Evolutionary conservation across 1,284 basidiomycete species (phyloP).

Genomic region (Prillingera fragicola): DNA sequence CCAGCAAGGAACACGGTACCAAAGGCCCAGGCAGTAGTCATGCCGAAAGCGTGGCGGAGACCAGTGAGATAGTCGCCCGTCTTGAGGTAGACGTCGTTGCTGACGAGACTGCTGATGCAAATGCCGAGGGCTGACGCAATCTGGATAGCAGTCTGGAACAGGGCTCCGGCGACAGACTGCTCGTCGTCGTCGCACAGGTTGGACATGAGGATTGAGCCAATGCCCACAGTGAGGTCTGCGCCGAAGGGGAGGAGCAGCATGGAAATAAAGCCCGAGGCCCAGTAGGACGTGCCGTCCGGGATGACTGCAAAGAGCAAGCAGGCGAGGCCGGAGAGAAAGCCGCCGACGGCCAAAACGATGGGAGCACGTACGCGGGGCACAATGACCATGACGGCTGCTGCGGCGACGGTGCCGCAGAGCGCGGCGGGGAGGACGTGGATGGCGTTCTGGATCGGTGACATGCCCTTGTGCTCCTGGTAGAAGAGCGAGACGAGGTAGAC

Average conservation of each 20-base stretch:
- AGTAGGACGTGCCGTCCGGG: slow-evolving; percentile 25
- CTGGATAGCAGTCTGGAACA: slow-evolving; percentile 32
- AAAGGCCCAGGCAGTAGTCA: slow-evolving; percentile 22
- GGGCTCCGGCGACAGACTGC: slow-evolving; percentile 32
- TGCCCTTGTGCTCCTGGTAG: slow-evolving; percentile 23
- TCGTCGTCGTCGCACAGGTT: slow-evolving; percentile 32
- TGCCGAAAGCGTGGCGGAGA: slow-evolving; percentile 23
- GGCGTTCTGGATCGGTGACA: slow-evolving; percentile 20
- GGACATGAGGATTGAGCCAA: slow-evolving; percentile 35
- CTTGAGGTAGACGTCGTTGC: slow-evolving; percentile 11
- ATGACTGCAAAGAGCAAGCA: slow-evolving; percentile 31
- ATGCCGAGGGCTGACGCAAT: slow-evolving; percentile 29
- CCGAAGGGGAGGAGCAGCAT: slow-evolving; percentile 32
- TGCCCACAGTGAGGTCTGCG: slow-evolving; percentile 30
- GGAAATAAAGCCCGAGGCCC: slow-evolving; percentile 32
- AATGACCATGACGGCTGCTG: slow-evolving; percentile 21
- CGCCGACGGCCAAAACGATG: slow-evolving; percentile 25
- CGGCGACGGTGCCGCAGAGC: slow-evolving; percentile 30
- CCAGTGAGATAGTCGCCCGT: slow-evolving; percentile 15
- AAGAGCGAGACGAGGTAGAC: slow-evolving; percentile 25
- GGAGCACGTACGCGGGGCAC: slow-evolving; percentile 28
- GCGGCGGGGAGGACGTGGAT: slow-evolving; percentile 22
- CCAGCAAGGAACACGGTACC: slow-evolving; percentile 9
- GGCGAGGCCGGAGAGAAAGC: slow-evolving; percentile 20
- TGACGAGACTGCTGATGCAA: slow-evolving; percentile 22